Base-by-base conservation (phyloP, 2,329 filamentous ascomycete genomes). In the Penicillium sp. region DNA sequence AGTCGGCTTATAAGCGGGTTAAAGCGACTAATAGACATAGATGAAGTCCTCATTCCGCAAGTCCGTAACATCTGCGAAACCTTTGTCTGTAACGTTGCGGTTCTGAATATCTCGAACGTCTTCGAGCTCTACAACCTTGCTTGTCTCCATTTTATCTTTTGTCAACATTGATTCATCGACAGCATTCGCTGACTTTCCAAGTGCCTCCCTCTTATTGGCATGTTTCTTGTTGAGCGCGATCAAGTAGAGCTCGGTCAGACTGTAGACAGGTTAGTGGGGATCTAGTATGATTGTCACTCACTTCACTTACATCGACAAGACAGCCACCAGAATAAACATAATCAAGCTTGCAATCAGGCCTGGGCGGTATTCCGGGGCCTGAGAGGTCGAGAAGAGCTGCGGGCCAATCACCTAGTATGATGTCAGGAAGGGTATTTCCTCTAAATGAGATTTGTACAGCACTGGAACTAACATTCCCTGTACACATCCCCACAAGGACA, bases 401-500 rank as follows among this genome's bases (percentile, higher is more conserved):
- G 72, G 73, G 0, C 73, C 73, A 24, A 74, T 42, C 10, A 55
- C 47, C 53, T 55, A 33, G 37, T 3, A 33, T n/a, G 3, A 42
- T 13, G n/a, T 48, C 9, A 54, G 33, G 24, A 33, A 11, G 33
- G 4, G 4, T 42, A 22, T 19, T 13, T 42, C 9, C n/a, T 19
- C 9, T 10, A 42, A 13, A 3, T 13, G 37, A 22, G 5, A 9
- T 21, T 21, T 10, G 3, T 22, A 11, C 27, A 4, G 11, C 29
- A 11, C 4, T 11, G 10, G 27, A 14, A 49, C 14, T 72, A 0
- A 73, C 67, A 48, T 76, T 75, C 1, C 73, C 73, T 4, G 72
- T 67, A 19, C 72, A 74, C 70, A 74, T 74, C 6, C 71, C 71
- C 3, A 75, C 63, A 21, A 74, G 68, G 0, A 74, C 71, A 29